Evolutionary conservation across 164 flowering plant species (phyloP), one percentile per base, ranked within the genome.

Genomic region (Berberis vulgaris): DNA sequence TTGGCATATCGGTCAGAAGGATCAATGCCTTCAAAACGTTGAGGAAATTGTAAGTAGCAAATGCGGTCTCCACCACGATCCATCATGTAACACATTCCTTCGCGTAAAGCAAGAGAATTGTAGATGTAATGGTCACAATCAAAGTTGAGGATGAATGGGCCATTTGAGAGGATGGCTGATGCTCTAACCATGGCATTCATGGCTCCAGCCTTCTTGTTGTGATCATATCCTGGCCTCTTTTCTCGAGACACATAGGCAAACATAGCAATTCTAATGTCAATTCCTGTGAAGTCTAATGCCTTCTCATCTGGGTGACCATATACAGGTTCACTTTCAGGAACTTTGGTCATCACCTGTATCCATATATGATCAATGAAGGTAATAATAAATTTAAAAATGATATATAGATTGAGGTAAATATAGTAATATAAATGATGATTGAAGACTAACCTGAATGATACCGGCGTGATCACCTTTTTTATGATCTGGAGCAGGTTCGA

Each of bases 1-100:
- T 57, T 57, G 12, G 60, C 60, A 57, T 57, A 57, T 7, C 60
- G 60, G 11, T 57, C 60, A 3, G 60, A 57, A 57, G 60, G 60
- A 42, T 57, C 60, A 39, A 57, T 57, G 10, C 60, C 60, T 57
- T 57, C 60, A 9, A 57, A 57, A 41, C 60, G 60, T 57, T 57
- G 60, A 41, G 60, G 60, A 4, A 57, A 57, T 42, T 57, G 60
- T 57, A 57, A 40, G 44, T 57, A 57, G 41, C 60, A 57, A 57
- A 57, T 57, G 5, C 60, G 43, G 41, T 57, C 60, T 5, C 60
- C 60, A 4, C 60, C 60, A 57, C 60, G 60, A 12, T 57, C 60
- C 60, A 57, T 57, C 60, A 57, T 57, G 11, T 3, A 57, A 9
- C 60, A 57, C 60, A 57, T 57, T 41, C 60, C 60, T 57, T 57